These are phyloP conservation scores for Leccinellum rugosiceps DNA, from an alignment of 768 basidiomycete species.

Conservation along the genomic window DNA sequence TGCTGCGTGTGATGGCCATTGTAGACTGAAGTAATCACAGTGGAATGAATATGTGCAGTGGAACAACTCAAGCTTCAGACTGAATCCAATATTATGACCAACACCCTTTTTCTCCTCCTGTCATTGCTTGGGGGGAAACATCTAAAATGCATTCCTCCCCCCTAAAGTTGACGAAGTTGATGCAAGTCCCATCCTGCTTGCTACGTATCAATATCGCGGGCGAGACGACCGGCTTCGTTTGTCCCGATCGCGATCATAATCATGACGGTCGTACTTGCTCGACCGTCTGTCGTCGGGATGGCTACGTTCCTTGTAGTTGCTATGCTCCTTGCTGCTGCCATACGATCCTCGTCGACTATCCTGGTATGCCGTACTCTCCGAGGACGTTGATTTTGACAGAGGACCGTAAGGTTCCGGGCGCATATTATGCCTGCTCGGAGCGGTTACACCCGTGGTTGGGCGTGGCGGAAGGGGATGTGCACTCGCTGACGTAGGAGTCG, in stretches of 20 bases:
- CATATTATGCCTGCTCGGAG: conserved; percentile 5
- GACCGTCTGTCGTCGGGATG: conserved; percentile 19
- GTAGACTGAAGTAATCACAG: not conserved
- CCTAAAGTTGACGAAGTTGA: not conserved
- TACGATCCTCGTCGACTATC: conserved; percentile 23
- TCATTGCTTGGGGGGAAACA: not conserved
- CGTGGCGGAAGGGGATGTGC: conserved; percentile 19
- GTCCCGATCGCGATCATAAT: conserved; percentile 3
- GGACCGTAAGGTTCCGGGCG: conserved; percentile 20
- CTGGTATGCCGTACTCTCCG: conserved; percentile 1
- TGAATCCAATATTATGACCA: not conserved
- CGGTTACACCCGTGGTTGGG: not conserved
- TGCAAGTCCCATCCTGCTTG: not conserved
- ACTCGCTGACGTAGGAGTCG: not conserved
- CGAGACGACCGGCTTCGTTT: conserved; percentile 8
- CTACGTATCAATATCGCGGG: conserved; percentile 1
- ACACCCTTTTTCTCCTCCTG: not conserved
- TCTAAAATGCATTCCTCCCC: not conserved
- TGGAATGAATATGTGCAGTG: not conserved
- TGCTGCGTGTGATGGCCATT: not conserved
- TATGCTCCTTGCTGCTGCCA: not conserved
- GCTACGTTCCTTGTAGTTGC: conserved; percentile 8
- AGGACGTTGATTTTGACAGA: conserved; percentile 17
- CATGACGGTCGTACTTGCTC: conserved; percentile 6
- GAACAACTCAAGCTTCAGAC: not conserved